Percentiles rank a stretch among this genome's conserved stretches.
Evolutionary conservation across 805 yeast genomes (phyloP).

Genomic region (Metschnikowia noctiluminum): DNA sequence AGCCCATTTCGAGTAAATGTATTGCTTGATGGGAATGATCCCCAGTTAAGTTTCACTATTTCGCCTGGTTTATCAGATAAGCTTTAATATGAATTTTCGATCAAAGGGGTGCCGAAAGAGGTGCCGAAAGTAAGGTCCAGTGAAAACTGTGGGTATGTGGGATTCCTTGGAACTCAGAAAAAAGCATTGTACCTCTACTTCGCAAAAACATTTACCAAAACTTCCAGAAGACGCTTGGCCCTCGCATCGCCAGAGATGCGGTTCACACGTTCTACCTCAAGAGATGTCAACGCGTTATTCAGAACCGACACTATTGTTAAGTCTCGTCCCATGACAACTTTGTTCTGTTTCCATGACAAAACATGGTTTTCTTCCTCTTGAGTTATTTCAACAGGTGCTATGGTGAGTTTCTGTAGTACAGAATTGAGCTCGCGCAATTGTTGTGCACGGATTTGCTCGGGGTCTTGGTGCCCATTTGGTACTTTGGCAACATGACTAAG

Average conservation of each 20-base stretch:
- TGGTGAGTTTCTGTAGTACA: conserved; percentile 10
- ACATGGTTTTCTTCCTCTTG: conserved; percentile 1
- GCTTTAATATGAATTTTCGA: no score
- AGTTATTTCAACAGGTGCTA: conserved; percentile 2
- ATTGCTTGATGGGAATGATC: no score
- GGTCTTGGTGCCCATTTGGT: conserved; percentile 7
- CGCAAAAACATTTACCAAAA: not conserved
- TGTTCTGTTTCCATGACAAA: not conserved
- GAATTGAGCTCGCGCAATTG: conserved; percentile 14
- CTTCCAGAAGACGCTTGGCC: not conserved
- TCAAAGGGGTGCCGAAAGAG: no score
- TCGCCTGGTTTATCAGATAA: no score
- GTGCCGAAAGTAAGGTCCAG: no score
- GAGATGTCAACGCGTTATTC: not conserved
- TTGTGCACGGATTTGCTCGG: conserved; percentile 18
- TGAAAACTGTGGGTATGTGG: no score
- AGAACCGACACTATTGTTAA: conserved; percentile 8
- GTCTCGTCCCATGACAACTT: conserved; percentile 6
- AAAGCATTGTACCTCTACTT: not conserved
- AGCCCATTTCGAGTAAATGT: no score
- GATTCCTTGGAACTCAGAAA: not conserved
- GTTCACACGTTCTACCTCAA: conserved; percentile 8
- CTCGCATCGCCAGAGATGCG: conserved; percentile 3
- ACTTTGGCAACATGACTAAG: conserved; percentile 1
- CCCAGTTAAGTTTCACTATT: no score